Conservation (phyloP, 108 stramenopile genomes). For the Mayamaea pseudoterrestris region DNA sequence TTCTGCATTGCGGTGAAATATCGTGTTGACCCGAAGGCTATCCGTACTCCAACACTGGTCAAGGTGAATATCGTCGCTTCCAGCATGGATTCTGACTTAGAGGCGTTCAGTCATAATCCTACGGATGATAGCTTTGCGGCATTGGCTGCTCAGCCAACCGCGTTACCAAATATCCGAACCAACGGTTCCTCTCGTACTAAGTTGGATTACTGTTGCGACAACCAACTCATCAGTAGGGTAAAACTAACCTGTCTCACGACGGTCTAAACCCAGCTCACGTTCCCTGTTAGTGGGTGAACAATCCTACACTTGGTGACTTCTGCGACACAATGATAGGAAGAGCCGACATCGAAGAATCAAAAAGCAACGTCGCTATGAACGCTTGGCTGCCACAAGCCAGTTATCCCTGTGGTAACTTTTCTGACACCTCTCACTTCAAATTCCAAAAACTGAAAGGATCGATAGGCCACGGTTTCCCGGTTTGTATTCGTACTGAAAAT, state of each 20-base stretch:
- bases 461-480: constrained; percentile 95
- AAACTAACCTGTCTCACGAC: constrained; percentile 97
- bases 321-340: constrained; percentile 95
- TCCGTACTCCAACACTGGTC: constrained; percentile 63
- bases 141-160: constrained; percentile 85
- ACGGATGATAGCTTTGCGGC: constrained; percentile 89
- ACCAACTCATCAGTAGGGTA: constrained; percentile 85
- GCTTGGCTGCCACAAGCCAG: constrained; percentile 93
- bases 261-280: constrained; percentile 97
- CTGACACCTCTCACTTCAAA: constrained; percentile 96
- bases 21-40: constrained; percentile 55
- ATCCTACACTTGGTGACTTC: constrained; percentile 94
- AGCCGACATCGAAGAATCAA: constrained; percentile 94
- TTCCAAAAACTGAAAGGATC: constrained; percentile 92
- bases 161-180: constrained; percentile 94
- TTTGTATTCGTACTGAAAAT: constrained; percentile 93
- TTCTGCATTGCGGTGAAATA: constrained; percentile 63
- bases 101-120: constrained; percentile 93
- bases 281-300: constrained; percentile 95
- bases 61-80: constrained; percentile 78
- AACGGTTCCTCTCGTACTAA: constrained; percentile 99
- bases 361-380: constrained; percentile 82
- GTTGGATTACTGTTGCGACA: constrained; percentile 94
- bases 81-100: constrained; percentile 94
- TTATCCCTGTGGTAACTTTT: constrained; percentile 99